Conservation (phyloP, 2,329 filamentous ascomycete species). For the Aspergillus sp. region DNA sequence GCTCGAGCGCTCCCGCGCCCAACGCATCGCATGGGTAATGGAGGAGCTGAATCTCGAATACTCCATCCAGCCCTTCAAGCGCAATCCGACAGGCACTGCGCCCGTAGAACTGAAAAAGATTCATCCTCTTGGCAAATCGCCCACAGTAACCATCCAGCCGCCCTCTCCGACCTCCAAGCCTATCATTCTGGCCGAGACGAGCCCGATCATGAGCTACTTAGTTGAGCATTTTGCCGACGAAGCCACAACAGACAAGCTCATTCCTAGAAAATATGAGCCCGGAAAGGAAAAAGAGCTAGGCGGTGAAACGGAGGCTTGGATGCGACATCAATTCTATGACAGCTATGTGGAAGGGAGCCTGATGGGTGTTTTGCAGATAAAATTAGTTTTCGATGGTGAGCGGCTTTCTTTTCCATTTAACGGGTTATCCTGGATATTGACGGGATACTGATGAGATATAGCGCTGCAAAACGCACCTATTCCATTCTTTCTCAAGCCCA, state of each 20-base stretch:
- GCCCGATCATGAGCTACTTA: slow-evolving; percentile 78
- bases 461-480: slow-evolving; percentile 56
- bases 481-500: slow-evolving; percentile 69
- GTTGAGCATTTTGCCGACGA: slow-evolving; percentile 62
- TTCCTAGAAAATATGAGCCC: slow-evolving; percentile 53
- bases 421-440: neutral
- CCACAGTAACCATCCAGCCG: slow-evolving; percentile 67
- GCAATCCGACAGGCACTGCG: slow-evolving; percentile 64
- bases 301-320: slow-evolving; percentile 61
- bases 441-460: slow-evolving; percentile 11
- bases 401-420: neutral
- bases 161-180: slow-evolving; percentile 46
- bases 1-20: slow-evolving; percentile 80
- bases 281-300: slow-evolving; percentile 59
- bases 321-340: slow-evolving; percentile 68
- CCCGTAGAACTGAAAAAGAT: slow-evolving; percentile 74
- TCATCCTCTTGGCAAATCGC: slow-evolving; percentile 86
- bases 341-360: slow-evolving; percentile 85
- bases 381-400: slow-evolving; percentile 62
- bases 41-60: slow-evolving; percentile 80
- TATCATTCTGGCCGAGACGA: slow-evolving; percentile 76
- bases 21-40: slow-evolving; percentile 82
- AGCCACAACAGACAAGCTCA: slow-evolving; percentile 36
- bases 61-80: slow-evolving; percentile 76
- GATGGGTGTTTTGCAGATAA: slow-evolving; percentile 69